Evolutionary conservation across 2,329 filamentous ascomycete genomes (phyloP).

Genomic region (Paecilomyces variotii): DNA sequence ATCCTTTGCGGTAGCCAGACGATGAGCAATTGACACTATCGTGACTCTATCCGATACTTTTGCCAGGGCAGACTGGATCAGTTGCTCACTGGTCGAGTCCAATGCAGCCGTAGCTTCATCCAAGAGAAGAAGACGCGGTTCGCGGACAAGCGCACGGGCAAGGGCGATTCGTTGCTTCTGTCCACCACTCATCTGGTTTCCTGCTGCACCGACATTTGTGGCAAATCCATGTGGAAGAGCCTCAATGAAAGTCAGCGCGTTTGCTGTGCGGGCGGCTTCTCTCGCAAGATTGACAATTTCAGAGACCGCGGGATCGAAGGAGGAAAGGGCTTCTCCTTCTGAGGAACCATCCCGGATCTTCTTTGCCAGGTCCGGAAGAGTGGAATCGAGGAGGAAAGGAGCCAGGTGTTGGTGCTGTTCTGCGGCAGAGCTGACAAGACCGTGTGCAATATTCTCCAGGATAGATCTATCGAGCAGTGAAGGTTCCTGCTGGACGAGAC

Average conservation of each 20-base stretch:
- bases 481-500: conserved; percentile 45
- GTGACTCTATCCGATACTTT: conserved; percentile 22
- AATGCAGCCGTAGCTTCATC: conserved; percentile 32
- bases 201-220: conserved; percentile 27
- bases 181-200: conserved; percentile 47
- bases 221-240: conserved; percentile 16
- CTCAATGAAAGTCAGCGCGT: conserved; percentile 21
- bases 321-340: conserved; percentile 15
- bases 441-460: conserved; percentile 47
- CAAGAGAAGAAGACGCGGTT: conserved; percentile 63
- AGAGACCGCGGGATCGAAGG: conserved; percentile 13
- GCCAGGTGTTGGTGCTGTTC: conserved; percentile 17
- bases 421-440: conserved; percentile 33
- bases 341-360: conserved; percentile 16
- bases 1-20: conserved; percentile 27
- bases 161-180: conserved; percentile 89
- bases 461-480: conserved; percentile 45
- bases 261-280: conserved; percentile 19
- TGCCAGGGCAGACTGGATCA: conserved; percentile 25
- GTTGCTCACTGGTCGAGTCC: conserved; percentile 27
- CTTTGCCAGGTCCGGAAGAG: conserved; percentile 17
- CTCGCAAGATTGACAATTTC: conserved; percentile 21
- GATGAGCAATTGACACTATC: conserved; percentile 30
- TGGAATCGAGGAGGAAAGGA: conserved; percentile 17
- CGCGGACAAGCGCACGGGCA: conserved; percentile 72